phyloP scores from a whole-genome alignment of 208 protist genomes.

The Leishmania amazonensis region DNA sequence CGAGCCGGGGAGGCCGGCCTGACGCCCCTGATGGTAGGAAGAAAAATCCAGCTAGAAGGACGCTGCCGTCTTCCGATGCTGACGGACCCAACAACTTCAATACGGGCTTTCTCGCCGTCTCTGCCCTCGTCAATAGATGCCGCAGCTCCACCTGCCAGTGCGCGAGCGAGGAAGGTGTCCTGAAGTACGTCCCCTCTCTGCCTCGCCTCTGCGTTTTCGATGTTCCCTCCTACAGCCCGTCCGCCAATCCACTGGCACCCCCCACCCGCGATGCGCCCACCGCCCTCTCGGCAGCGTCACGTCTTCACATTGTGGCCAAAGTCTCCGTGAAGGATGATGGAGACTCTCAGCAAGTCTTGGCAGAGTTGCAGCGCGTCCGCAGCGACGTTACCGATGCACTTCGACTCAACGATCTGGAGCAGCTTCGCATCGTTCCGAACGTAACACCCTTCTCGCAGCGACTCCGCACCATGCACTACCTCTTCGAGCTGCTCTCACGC shows the following conservation, averaged over 20 bases:
- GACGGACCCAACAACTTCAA: slow-evolving; percentile 22
- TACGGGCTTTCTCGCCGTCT: slow-evolving; percentile 80
- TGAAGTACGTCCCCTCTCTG: slow-evolving; percentile 65
- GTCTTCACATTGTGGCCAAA: background rate
- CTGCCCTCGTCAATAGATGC: slow-evolving; percentile 72
- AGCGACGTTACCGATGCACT: slow-evolving; percentile 23
- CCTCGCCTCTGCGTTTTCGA: slow-evolving; percentile 85
- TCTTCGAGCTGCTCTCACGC: slow-evolving; percentile 55
- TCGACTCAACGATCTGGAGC: slow-evolving; percentile 46
- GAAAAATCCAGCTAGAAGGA: background rate
- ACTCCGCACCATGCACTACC: slow-evolving; percentile 73
- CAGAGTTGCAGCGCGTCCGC: slow-evolving; percentile 33
- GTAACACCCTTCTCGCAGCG: slow-evolving; percentile 82
- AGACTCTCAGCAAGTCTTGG: background rate
- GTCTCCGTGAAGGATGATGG: background rate
- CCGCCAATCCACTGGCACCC: slow-evolving; percentile 4
- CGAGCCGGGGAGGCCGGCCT: background rate
- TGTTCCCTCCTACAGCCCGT: slow-evolving; percentile 64
- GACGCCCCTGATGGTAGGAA: background rate
- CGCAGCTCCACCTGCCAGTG: slow-evolving; percentile 36
- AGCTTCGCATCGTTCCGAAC: slow-evolving; percentile 79
- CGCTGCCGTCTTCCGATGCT: background rate
- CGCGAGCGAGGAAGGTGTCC: slow-evolving; percentile 49
- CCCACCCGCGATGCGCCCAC: background rate
- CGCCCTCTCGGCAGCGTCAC: slow-evolving; percentile 3